Base-by-base conservation (phyloP, 2,329 filamentous ascomycete species). In the Diaporthe citrichinensis region DNA sequence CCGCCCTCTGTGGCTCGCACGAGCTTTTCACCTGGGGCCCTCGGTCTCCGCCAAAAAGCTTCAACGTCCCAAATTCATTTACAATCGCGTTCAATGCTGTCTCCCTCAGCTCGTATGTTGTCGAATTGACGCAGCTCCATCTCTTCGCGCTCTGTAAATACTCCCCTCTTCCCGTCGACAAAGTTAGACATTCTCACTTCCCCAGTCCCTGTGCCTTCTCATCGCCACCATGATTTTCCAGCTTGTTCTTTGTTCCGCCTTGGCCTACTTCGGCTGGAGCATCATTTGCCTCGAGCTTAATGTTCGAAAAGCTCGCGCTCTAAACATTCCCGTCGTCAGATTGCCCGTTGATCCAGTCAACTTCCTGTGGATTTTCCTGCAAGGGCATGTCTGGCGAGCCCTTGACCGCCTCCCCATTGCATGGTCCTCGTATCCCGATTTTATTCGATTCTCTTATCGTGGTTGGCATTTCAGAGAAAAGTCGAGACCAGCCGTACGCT, bases 371-470 rank as follows among this genome's bases (percentile, higher is more conserved):
- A 75, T 78, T 9, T 49, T 81, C 4, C 6, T 81, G 10, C 79
- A 81, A 25, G 74, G 77, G 5, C 69, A 72, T 5, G 74, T 80
- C 3, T 82, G 79, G 79, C 78, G 69, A 1, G 31, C 80, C 15
- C 71, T 81, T 14, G 78, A 78, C 28, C 46, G 62, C 1, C 72
- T 81, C 8, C 79, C 79, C 0, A 67, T 82, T 34, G 8, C 49
- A 1, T 81, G 79, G 79, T 59, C 71, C 1, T 79, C 79, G 0
- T 82, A 79, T 36, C 80, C 80, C 0, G 55, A 69, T 10, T 79
- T 80, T 23, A 73, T 80, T 4, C 79, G 80, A 55, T 80, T 78
- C 71, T 79, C 79, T 0, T 79, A 76, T 17, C 79, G 80, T 34
- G 76, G 75, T 15, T 82, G 81, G 80, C 49, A 78, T n/a, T 77